phyloP scores from a whole-genome alignment of 306 rosid species.

The apple (Malus domestica) region DNA sequence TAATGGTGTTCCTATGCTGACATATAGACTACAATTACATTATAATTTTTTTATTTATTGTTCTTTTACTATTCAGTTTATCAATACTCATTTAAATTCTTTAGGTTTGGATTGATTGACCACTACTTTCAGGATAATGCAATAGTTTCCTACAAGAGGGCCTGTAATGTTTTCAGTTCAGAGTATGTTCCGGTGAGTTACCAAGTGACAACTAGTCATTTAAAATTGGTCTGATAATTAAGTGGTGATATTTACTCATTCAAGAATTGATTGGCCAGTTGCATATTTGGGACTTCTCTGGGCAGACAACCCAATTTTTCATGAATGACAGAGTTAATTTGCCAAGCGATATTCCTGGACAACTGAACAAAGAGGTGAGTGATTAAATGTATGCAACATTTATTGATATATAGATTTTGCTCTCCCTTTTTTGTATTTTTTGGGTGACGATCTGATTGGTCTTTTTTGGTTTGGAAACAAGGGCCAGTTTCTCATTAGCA shows the following conservation, averaged over 20 bases:
- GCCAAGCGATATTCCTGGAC: conserved; percentile 39
- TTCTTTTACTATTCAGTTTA: neutral
- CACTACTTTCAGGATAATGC: conserved; percentile 61
- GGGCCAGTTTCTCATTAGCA: neutral
- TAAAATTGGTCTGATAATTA: neutral
- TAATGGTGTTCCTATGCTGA: neutral
- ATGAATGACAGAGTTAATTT: conserved; percentile 33
- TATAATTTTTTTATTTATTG: neutral
- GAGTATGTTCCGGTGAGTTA: conserved; percentile 52
- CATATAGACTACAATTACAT: neutral
- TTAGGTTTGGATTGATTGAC: neutral
- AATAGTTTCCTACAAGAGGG: conserved; percentile 49
- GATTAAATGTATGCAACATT: neutral
- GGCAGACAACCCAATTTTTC: conserved; percentile 65
- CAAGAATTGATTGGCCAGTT: conserved; percentile 47
- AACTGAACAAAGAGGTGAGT: conserved; percentile 55
- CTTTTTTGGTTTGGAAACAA: neutral
- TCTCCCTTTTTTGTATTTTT: neutral
- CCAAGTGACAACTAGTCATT: conserved; percentile 14
- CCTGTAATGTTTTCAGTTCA: conserved; percentile 54
- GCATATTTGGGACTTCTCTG: conserved; percentile 93
- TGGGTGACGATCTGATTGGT: neutral
- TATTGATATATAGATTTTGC: neutral
- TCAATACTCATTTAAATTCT: neutral
- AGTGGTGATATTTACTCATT: conserved; percentile 22